Evolutionary conservation across 1,284 basidiomycete species (phyloP).

Genomic region (Phylloporus sp.): DNA sequence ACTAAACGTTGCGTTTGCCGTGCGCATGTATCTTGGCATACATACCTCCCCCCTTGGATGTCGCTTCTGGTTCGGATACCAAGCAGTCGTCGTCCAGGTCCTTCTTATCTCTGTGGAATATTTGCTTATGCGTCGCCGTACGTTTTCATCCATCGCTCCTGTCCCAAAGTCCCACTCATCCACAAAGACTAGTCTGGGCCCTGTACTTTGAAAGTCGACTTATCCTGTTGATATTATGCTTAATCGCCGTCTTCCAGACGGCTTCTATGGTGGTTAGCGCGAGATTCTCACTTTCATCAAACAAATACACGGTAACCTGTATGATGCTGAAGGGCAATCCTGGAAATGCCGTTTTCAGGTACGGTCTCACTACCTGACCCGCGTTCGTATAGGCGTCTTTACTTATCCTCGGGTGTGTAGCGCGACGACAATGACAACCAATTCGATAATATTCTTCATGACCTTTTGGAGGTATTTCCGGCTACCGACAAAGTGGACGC

Average conservation of each 20-base stretch:
- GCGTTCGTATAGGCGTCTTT: too few species aligned
- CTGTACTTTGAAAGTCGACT: slow-evolving; percentile 11
- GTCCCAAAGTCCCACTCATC: neutral
- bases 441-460: slow-evolving; percentile 21
- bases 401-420: slow-evolving; percentile 11
- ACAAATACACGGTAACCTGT: slow-evolving; percentile 22
- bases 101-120: slow-evolving; percentile 15
- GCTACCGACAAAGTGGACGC: slow-evolving; percentile 15
- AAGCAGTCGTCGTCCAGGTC: slow-evolving; percentile 21
- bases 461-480: slow-evolving; percentile 20
- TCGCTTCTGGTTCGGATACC: slow-evolving; percentile 23
- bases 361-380: neutral
- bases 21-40: slow-evolving; percentile 21
- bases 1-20: neutral
- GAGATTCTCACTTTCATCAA: slow-evolving; percentile 11
- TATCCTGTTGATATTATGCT: slow-evolving; percentile 10
- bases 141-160: neutral
- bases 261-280: slow-evolving; percentile 26
- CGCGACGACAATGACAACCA: slow-evolving; percentile 21
- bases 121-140: slow-evolving; percentile 23
- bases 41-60: slow-evolving; percentile 13
- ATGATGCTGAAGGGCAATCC: slow-evolving; percentile 18
- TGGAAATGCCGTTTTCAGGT: slow-evolving; percentile 25
- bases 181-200: slow-evolving; percentile 15
- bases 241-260: slow-evolving; percentile 15